Evolutionary conservation across 208 protist species (phyloP).

Genomic region (Trypanosoma avium): DNA sequence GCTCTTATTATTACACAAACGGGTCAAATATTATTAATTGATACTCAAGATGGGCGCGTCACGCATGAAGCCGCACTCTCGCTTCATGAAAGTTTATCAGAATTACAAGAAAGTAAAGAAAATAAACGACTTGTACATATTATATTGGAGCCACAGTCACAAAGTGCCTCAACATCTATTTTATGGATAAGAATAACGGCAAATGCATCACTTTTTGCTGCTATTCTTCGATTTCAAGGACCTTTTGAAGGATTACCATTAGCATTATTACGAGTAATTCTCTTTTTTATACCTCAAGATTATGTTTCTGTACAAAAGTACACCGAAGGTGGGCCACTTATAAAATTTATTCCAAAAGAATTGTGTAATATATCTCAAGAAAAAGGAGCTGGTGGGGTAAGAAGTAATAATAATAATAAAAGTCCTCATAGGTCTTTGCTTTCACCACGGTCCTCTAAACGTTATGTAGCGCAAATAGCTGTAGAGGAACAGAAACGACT

Average conservation of each 20-base stretch:
- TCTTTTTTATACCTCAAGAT: conserved; percentile 10
- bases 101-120: background rate
- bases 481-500: conserved; percentile 1
- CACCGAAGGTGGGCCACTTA: background rate
- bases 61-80: conserved; percentile 21
- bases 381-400: too few relatives aligned
- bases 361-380: conserved; percentile 6
- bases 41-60: conserved; percentile 17
- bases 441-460: background rate
- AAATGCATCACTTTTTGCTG: conserved; percentile 7
- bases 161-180: conserved; percentile 1
- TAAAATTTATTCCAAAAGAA: conserved; percentile 2
- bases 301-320: conserved; percentile 10
- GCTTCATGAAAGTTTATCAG: background rate
- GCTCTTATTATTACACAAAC: conserved; percentile 21
- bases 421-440: background rate
- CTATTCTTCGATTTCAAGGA: conserved; percentile 15
- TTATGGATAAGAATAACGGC: conserved; percentile 8
- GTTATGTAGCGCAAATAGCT: conserved; percentile 5
- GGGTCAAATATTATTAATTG: conserved; percentile 15
- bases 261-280: conserved; percentile 9
- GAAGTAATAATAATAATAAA: background rate
- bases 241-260: background rate
- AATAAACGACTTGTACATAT: conserved; percentile 6
- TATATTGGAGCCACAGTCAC: background rate